These are phyloP conservation scores for Alternaria solani DNA, from an alignment of 2,329 filamentous ascomycete genomes.

Conservation along the genomic window DNA sequence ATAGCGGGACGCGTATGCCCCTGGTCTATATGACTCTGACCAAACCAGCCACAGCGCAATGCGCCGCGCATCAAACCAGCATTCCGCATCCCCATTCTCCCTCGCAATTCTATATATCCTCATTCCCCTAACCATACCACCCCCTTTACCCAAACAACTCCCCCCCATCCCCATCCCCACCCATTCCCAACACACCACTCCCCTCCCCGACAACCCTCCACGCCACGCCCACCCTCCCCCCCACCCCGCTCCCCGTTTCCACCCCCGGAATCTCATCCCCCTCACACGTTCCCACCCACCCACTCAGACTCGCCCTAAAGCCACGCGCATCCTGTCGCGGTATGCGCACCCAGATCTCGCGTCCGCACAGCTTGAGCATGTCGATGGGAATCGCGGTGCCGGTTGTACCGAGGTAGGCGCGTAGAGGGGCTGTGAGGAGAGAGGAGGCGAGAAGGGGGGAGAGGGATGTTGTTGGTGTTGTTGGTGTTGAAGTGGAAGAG, in stretches of 20 bases:
- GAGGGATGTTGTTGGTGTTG: neutral
- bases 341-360: conserved; percentile 35
- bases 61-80: too few relatives aligned
- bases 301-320: conserved; percentile 32
- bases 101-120: too few relatives aligned
- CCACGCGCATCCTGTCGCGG: conserved; percentile 37
- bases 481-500: conserved; percentile 52
- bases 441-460: conserved; percentile 70
- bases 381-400: conserved; percentile 74
- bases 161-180: neutral
- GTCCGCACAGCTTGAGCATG: conserved; percentile 62
- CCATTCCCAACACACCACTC: conserved; percentile 11
- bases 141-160: conserved; percentile 6
- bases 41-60: too few relatives aligned
- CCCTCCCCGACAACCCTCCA: conserved; percentile 40
- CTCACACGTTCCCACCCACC: conserved; percentile 39
- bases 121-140: too few relatives aligned
- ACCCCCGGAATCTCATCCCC: conserved; percentile 25
- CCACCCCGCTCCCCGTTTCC: conserved; percentile 18
- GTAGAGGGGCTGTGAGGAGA: conserved; percentile 70
- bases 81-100: too few relatives aligned
- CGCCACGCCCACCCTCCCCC: conserved; percentile 26
- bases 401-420: conserved; percentile 73
- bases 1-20: too few relatives aligned
- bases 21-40: too few relatives aligned